Conservation (phyloP, 805 yeast genomes). For the Sugiyamaella marilandica region DNA sequence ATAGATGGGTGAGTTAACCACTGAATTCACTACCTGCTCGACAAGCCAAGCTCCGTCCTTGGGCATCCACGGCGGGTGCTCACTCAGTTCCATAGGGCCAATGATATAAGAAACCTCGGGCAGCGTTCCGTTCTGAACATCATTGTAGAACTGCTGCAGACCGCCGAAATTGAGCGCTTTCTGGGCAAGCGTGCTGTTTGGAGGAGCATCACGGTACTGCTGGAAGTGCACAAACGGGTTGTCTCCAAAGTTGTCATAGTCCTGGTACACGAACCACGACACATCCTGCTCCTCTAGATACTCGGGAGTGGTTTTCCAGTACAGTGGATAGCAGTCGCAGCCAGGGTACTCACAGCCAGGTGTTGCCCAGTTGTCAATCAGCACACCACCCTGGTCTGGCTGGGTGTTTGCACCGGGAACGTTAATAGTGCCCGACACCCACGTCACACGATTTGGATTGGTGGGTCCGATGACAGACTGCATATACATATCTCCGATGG, state of each 20-base stretch:
- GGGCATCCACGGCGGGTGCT: constrained; percentile 26
- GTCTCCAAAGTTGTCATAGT: constrained; percentile 23
- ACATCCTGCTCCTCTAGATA: constrained; percentile 19
- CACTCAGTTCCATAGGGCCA: constrained; percentile 25
- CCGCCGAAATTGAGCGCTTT: constrained; percentile 23
- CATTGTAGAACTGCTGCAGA: constrained; percentile 18
- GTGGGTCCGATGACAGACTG: constrained; percentile 28
- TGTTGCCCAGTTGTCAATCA: constrained; percentile 23
- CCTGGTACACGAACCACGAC: constrained; percentile 26
- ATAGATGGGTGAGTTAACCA: constrained; percentile 18
- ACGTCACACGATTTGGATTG: constrained; percentile 25
- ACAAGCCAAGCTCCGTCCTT: constrained; percentile 25
- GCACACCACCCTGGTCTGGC: constrained; percentile 22
- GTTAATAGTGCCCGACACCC: constrained; percentile 25
- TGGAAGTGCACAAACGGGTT: constrained; percentile 23
- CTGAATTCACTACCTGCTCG: constrained; percentile 21
- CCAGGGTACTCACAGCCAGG: constrained; percentile 19
- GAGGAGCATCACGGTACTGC: constrained; percentile 17
- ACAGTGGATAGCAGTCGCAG: constrained; percentile 22
- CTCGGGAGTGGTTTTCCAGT: constrained; percentile 26
- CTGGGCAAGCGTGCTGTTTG: constrained; percentile 13
- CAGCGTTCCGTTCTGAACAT: constrained; percentile 24
- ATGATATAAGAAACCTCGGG: constrained; percentile 26
- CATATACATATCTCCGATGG: constrained; percentile 27
- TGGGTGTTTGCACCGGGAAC: neutral